These are phyloP conservation scores for Pleurotus salmoneostramineus DNA, from an alignment of 768 basidiomycete genomes.

Conservation along the genomic window DNA sequence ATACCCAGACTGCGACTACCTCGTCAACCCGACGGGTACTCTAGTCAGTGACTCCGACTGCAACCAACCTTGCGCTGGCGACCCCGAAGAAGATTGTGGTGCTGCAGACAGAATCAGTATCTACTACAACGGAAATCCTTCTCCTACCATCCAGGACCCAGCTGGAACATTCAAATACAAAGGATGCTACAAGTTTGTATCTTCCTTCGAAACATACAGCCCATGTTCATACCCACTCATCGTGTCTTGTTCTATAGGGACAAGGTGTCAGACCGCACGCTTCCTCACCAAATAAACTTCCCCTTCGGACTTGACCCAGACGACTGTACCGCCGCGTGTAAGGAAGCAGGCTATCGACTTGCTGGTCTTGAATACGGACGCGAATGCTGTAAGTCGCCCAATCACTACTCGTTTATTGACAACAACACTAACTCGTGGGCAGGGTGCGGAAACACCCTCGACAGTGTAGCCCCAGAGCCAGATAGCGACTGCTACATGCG, in stretches of 20 bases:
- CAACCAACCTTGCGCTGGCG: constrained; percentile 4
- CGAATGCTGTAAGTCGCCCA: constrained; percentile 1
- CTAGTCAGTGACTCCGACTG: constrained; percentile 3
- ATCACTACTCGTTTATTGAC: no score
- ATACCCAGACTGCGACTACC: constrained; percentile 3
- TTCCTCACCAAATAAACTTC: not conserved
- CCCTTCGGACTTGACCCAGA: constrained; percentile 5
- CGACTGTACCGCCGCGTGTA: constrained; percentile 1
- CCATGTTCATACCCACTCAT: not conserved
- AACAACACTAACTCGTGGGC: no score
- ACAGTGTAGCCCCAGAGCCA: not conserved
- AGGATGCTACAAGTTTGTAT: constrained; percentile 1
- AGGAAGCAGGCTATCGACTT: not conserved
- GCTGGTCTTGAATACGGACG: constrained; percentile 3
- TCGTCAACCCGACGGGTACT: not conserved
- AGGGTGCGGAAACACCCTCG: constrained; percentile 2
- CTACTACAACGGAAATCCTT: constrained; percentile 7
- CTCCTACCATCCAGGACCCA: not conserved
- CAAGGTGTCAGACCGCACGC: not conserved
- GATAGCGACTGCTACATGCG: constrained; percentile 5
- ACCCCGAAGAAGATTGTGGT: constrained; percentile 4
- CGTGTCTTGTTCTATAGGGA: not conserved
- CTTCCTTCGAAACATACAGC: not conserved
- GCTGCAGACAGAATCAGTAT: constrained; percentile 4
- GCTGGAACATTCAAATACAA: constrained; percentile 2